phyloP scores from a whole-genome alignment of 2,329 filamentous ascomycete species.

The Phyllosticta capitalensis region DNA sequence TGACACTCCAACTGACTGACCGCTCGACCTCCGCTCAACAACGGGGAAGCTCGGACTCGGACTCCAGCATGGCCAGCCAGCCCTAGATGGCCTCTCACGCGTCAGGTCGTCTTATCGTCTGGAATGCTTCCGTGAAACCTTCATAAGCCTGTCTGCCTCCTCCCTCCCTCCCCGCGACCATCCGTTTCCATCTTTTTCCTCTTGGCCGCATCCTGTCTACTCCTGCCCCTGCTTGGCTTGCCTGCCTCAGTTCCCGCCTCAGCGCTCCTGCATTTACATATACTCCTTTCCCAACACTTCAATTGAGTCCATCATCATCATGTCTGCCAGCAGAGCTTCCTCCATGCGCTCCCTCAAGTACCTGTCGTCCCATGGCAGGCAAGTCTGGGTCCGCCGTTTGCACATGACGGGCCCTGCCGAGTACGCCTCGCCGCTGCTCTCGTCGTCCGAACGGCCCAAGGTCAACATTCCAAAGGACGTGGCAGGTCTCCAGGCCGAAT shows the following conservation, averaged over 20 bases:
- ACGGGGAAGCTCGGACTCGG: not conserved
- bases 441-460: slow-evolving; percentile 41
- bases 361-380: slow-evolving; percentile 27
- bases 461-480: slow-evolving; percentile 43
- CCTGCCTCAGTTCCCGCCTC: not conserved
- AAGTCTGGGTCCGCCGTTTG: slow-evolving; percentile 35
- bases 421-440: slow-evolving; percentile 39
- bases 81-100: not conserved
- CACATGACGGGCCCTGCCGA: slow-evolving; percentile 53
- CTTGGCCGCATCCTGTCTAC: not conserved
- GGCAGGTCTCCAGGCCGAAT: slow-evolving; percentile 42
- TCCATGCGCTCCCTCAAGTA: slow-evolving; percentile 34
- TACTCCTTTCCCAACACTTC: not conserved
- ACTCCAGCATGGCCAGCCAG: no score
- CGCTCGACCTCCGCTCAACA: not conserved
- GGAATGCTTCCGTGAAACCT: not conserved
- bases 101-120: not conserved
- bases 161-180: not conserved
- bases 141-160: not conserved
- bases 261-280: not conserved
- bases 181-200: not conserved
- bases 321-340: slow-evolving; percentile 35
- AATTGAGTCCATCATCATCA: slow-evolving; percentile 15
- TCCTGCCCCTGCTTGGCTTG: slow-evolving; percentile 1
- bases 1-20: not conserved